These are phyloP conservation scores for Backusella liffmaniae DNA, from an alignment of 192 early-diverging fungal genomes.

Conservation along the genomic window DNA sequence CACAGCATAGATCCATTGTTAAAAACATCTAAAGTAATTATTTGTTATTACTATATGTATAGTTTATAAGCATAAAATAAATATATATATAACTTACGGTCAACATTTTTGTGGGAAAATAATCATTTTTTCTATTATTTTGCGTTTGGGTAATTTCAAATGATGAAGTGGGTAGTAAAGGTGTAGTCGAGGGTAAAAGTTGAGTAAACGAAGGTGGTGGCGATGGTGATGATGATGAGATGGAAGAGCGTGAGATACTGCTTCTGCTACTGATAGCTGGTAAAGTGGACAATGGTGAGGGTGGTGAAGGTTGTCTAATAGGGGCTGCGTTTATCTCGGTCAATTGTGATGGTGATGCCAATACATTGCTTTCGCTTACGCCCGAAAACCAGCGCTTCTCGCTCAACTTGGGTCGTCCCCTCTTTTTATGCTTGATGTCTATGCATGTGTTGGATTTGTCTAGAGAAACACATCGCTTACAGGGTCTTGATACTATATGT, in stretches of 20 bases:
- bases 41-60: neutral
- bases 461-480: constrained; percentile 73
- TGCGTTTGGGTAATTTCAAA: neutral
- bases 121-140: neutral
- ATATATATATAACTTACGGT: neutral
- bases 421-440: constrained; percentile 85
- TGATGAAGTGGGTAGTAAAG: neutral
- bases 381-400: constrained; percentile 45
- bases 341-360: neutral
- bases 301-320: neutral
- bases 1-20: constrained; percentile 49
- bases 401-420: constrained; percentile 77
- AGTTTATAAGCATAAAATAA: neutral
- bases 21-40: constrained; percentile 35
- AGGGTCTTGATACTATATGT: constrained; percentile 65
- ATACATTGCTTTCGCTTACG: neutral
- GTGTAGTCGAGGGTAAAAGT: neutral
- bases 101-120: constrained; percentile 6
- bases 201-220: neutral
- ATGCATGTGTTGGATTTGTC: constrained; percentile 74
- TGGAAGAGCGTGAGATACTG: neutral
- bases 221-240: neutral
- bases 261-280: neutral
- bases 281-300: neutral
- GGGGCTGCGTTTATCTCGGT: neutral